Base-by-base conservation (phyloP, 2,329 filamentous ascomycete genomes). In the Fusarium sp. region DNA sequence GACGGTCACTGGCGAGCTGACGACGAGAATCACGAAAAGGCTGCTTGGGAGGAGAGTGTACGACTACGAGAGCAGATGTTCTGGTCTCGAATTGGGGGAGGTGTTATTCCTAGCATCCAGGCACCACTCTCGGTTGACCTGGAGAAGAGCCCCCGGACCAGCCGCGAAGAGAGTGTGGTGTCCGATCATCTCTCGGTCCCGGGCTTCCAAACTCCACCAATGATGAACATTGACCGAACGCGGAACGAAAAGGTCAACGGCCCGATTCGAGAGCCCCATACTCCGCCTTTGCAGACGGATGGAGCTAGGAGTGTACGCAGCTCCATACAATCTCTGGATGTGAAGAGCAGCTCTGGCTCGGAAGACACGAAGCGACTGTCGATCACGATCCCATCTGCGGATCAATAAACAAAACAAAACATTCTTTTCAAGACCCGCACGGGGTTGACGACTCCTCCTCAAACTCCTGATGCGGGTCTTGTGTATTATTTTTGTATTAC, bases 31-130 rank as follows among this genome's bases (percentile, higher is more conserved):
- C 94, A 95, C 37, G 94, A 97, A 83, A 94, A 93, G 80, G 90
- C 91, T 31, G 95, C 95, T 0, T 99, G 97, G 97, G 96, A 98
- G 81, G 97, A 99, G 85, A 95, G 95, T 67, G 93, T 98, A 13
- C 91, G 93, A 33, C 84, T 98, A 57, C 89, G 97, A 60, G 97
- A 99, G 82, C 92, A 96, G 77, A 98, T 99, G 93, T 99, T 99
- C 81, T 99, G 97, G 97, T 91, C 94, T 60, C 90, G 97, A 65
- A 91, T 99, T 62, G 96, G 96, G 29, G 97, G 95, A 31, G 97
- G 97, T 16, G 95, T 99, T 3, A 85, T 98, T 14, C 97, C 96
- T 1, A 86, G 89, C 11, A 77, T 79, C 13, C 83, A 83, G 27
- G 72, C 64, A 6, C 65, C 78, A n/a, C 69, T 77, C 2, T 71